Base-by-base conservation (phyloP, 148 eudicot species). In the Silene conica region DNA sequence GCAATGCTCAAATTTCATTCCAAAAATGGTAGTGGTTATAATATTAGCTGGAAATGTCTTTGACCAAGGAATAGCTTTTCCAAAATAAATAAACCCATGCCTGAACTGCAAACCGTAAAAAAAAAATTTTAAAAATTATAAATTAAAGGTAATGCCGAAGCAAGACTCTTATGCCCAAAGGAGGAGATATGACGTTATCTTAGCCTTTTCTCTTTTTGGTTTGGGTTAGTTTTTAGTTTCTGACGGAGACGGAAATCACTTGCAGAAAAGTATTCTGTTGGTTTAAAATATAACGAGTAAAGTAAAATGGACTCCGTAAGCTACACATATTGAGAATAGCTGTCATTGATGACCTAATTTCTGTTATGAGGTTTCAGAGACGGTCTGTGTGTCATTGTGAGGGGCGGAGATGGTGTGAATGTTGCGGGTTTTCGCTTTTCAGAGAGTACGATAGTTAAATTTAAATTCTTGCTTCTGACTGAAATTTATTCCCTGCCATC, bases 1-100 rank as follows among this genome's bases (percentile, higher is more conserved):
- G 85, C 88, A 78, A 71, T 55, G 72, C 71, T 66, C 28, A 61
- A 1, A 58, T 71, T 76, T 75, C 77, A 65, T 79, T 77, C 76
- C 78, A 77, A 68, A 67, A 19, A 76, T 61, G 63, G 74, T 13
- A 21, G 58, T 23, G 41, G 65, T 18, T 63, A 45, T 26, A 26
- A 41, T 59, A 70, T 25, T 58, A 65, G 56, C 55, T 21, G 55
- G 15, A 67, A 65, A 68, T 9, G n/a, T 68, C 68, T 64, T 16
- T 23, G 56, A 68, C 71, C 71, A 68, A 68, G 28, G 56, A 12
- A 19, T 26, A 45, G 15, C 20, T 31, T 31, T 68, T 68, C 28
- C 6, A 20, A 67, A 67, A 34, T 19, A 8, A 66, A 8, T n/a
- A 18, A 66, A 58, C 25, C 58, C 65, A 20, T 73, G 68, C 70